Percentiles rank a stretch among this genome's conserved stretches.
Evolutionary conservation across 148 eudicot species (phyloP).

Genomic region (Silene conica): DNA sequence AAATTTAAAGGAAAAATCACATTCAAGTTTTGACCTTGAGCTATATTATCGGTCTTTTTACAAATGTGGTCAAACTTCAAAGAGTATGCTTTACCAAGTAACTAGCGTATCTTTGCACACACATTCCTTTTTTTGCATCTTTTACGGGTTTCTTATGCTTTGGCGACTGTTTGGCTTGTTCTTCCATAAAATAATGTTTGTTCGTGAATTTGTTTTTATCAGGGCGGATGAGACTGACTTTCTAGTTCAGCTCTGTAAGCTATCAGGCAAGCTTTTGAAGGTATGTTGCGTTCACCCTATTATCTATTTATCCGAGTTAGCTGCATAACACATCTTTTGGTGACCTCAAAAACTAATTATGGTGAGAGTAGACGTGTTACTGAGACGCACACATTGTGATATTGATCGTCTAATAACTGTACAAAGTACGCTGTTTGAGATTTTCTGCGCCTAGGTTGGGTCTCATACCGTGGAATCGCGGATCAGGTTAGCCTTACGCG

Average conservation of each 20-base stretch:
- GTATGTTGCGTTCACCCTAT: slow-evolving; percentile 24
- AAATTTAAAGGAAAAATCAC: too few relatives aligned
- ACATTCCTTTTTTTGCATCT: neutral
- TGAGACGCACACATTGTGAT: too few relatives aligned
- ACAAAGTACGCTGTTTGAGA: too few relatives aligned
- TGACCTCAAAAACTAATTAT: too few relatives aligned
- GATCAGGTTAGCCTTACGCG: too few relatives aligned
- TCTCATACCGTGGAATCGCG: too few relatives aligned
- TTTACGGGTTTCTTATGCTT: neutral
- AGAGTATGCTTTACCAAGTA: neutral
- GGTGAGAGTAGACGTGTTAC: neutral
- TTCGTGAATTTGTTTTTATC: slow-evolving; percentile 7
- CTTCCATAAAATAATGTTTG: neutral
- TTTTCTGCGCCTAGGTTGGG: too few relatives aligned
- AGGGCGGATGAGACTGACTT: slow-evolving; percentile 91
- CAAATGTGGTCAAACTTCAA: neutral
- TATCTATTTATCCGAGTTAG: neutral
- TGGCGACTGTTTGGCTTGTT: neutral
- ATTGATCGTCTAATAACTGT: too few relatives aligned
- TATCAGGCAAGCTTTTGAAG: slow-evolving; percentile 79
- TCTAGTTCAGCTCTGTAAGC: slow-evolving; percentile 71
- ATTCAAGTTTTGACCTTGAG: neutral
- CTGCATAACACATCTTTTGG: neutral
- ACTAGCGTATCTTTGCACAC: neutral
- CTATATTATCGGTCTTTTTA: neutral